Evolutionary conservation across 352 stramenopile species (phyloP).

Genomic region (Globisporangium spinosum): DNA sequence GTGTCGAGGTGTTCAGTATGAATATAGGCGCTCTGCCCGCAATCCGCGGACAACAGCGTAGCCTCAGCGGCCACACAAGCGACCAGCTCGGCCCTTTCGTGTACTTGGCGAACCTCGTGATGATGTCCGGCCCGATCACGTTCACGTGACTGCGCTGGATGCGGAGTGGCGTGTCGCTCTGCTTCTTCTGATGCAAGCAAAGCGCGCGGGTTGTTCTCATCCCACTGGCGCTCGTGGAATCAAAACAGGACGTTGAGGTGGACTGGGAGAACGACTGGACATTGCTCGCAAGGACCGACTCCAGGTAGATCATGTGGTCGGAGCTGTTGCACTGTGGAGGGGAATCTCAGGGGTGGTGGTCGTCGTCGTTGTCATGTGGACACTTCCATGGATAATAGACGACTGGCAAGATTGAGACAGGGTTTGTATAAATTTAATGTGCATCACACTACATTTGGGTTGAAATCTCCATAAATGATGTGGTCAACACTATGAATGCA

Average conservation of each 20-base stretch:
- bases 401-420: not conserved
- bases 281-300: constrained; percentile 1
- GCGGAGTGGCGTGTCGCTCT: not conserved
- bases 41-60: no score
- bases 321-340: not conserved
- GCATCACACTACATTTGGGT: not conserved
- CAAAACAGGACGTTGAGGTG: not conserved
- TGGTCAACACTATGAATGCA: not conserved
- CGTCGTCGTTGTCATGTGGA: not conserved
- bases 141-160: not conserved
- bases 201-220: not conserved
- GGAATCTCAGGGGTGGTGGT: not conserved
- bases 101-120: constrained; percentile 4
- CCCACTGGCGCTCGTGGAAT: not conserved
- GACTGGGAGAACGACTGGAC: not conserved
- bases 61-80: no score
- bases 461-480: not conserved
- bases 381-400: no score
- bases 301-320: not conserved
- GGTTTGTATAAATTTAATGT: not conserved
- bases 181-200: not conserved
- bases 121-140: constrained; percentile 10
- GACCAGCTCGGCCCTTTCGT: not conserved
- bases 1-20: no score
- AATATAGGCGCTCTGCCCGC: no score